Base-by-base conservation (phyloP, 208 protist genomes). In the Leishmania tarentolae region DNA sequence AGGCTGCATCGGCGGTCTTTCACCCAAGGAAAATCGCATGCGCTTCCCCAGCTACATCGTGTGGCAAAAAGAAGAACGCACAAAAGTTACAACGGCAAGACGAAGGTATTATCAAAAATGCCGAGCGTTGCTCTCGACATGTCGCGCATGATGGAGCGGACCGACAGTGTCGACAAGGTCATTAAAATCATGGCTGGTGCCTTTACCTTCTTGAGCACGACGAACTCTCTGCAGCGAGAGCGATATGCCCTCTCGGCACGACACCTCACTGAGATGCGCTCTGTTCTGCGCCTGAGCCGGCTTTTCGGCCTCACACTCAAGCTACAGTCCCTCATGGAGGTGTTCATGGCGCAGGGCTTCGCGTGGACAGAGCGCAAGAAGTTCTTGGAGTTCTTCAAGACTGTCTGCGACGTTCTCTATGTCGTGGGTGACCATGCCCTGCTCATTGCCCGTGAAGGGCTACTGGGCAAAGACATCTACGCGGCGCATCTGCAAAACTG, bases 101-200 rank as follows among this genome's bases (percentile, higher is more conserved):
- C 24, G 37, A 19, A 37, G 11, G 37, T 37, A 66, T 52, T 24
- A 5, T 17, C 0, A 52, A 52, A 17, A 3, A 83, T 85, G 81
- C 61, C 61, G 11, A 50, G 66, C 3, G 61, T 50, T 3, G 17
- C 81, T 21, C 76, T 85, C n/a, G 66, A 69, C 8, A 74, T 56
- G 74, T 86, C 78, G 53, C 83, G 83, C n/a, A n/a, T 92, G 61
- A 68, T 95, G 63, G 65, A 52, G 72, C 56, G 63, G 50, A 87
- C 88, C 59, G 89, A 92, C 57, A 88, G 90, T 21, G 79, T 87
- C 1, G 87, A 93, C 70, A 95, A 95, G 82, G 37, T 93, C 66
- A 86, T 83, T 71, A 95, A 95, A 79, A 17, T 86, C 47, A 47
- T 88, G 19, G 77, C 82, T 35, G 87, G 86, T 57, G 52, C 85